A percentile compares a stretch with the other conserved stretches of the same genome.
Conservation (phyloP, 2,329 filamentous ascomycete species). For the Nigrospora osmanthi region DNA sequence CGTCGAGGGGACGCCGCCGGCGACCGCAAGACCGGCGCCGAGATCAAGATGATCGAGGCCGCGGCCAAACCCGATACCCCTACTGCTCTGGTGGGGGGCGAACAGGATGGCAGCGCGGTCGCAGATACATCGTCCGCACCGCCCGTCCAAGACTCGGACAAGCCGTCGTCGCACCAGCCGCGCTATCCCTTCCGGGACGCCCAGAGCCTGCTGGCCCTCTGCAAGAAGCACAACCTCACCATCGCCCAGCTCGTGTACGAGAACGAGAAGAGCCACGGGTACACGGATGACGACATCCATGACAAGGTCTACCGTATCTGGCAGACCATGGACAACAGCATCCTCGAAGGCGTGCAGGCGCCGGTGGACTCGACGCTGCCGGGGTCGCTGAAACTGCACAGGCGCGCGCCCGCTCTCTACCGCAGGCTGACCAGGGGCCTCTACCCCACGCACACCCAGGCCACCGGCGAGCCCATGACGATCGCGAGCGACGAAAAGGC, state of each 20-base stretch:
- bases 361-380: constrained; percentile 31
- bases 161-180: constrained; percentile 22
- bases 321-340: constrained; percentile 44
- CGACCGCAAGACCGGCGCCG: constrained; percentile 33
- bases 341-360: constrained; percentile 39
- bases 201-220: constrained; percentile 34
- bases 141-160: constrained; percentile 7
- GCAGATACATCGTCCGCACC: constrained; percentile 3
- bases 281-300: constrained; percentile 39
- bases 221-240: constrained; percentile 41
- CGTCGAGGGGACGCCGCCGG: constrained; percentile 35
- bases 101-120: neutral
- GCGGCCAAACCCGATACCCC: constrained; percentile 7
- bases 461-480: constrained; percentile 5
- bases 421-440: constrained; percentile 35
- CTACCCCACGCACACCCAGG: constrained; percentile 27
- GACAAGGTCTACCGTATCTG: constrained; percentile 39
- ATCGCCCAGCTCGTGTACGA: constrained; percentile 44
- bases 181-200: constrained; percentile 39
- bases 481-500: neutral
- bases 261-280: constrained; percentile 43
- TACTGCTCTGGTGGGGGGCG: constrained; percentile 6
- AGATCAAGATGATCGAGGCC: constrained; percentile 28
- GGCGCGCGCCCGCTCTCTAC: constrained; percentile 38
- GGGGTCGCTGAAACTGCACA: constrained; percentile 37